Percentiles rank a stretch among this genome's conserved stretches.
These are phyloP conservation scores for Wickerhamiella qilinensis DNA, from an alignment of 805 yeast species.

Conservation along the genomic window DNA sequence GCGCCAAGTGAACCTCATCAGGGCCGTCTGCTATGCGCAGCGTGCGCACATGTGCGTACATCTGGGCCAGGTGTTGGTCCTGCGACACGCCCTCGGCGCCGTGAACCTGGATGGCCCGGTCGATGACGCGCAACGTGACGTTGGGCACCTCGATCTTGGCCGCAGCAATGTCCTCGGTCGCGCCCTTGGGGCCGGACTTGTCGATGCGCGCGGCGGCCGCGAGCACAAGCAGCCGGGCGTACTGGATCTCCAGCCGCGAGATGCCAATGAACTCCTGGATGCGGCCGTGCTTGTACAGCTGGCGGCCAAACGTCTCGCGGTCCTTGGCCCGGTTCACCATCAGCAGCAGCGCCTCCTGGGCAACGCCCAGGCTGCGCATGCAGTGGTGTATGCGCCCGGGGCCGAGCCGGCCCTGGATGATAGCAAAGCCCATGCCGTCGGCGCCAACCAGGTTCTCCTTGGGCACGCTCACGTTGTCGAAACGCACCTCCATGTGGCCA, in stretches of 20 bases:
- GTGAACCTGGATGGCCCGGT: constrained; percentile 47
- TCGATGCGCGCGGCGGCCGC: constrained; percentile 49
- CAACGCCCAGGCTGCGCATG: constrained; percentile 47
- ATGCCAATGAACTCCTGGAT: constrained; percentile 35
- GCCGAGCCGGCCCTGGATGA: constrained; percentile 48
- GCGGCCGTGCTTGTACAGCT: constrained; percentile 34
- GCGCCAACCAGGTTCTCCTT: constrained; percentile 29
- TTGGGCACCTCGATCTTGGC: constrained; percentile 50
- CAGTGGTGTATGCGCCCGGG: constrained; percentile 62
- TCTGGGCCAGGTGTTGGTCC: constrained; percentile 40
- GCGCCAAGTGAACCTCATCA: constrained; percentile 46
- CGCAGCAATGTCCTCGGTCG: constrained; percentile 40
- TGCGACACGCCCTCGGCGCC: constrained; percentile 53
- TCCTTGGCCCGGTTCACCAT: constrained; percentile 33
- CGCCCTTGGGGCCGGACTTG: constrained; percentile 34
- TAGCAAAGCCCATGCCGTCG: constrained; percentile 43
- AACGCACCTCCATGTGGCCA: constrained; percentile 49
- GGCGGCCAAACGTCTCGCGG: constrained; percentile 36
- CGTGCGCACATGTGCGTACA: constrained; percentile 37
- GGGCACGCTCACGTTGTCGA: constrained; percentile 33
- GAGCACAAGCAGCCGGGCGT: constrained; percentile 37
- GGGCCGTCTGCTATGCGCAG: constrained; percentile 55
- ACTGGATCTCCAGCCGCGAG: constrained; percentile 36
- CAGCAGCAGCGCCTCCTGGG: constrained; percentile 35
- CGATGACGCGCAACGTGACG: constrained; percentile 33